Evolutionary conservation across 139 green algal genomes (phyloP).

Genomic region (Choricystis sp.): DNA sequence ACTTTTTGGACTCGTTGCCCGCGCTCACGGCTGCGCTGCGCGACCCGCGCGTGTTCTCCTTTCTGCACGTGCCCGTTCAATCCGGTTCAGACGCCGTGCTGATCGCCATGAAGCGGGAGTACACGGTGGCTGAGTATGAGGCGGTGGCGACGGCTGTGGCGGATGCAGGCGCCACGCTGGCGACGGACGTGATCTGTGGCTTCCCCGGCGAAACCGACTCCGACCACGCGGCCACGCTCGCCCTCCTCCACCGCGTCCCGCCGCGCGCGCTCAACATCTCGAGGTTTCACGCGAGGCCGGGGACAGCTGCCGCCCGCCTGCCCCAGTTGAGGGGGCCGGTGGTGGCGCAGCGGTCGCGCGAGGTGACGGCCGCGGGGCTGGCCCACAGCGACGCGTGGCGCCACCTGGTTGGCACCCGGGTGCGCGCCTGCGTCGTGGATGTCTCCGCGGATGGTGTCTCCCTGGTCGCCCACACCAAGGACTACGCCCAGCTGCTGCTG

Average conservation of each 20-base stretch:
- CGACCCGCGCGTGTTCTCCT: slow-evolving; percentile 65
- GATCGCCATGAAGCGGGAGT: slow-evolving; percentile 78
- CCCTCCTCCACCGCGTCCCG: slow-evolving; percentile 57
- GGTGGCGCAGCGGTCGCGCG: slow-evolving; percentile 37
- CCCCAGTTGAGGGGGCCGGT: slow-evolving; percentile 25
- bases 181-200: slow-evolving; percentile 85
- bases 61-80: slow-evolving; percentile 88
- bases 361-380: slow-evolving; percentile 50
- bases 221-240: slow-evolving; percentile 61
- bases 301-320: slow-evolving; percentile 83
- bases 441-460: slow-evolving; percentile 46
- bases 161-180: slow-evolving; percentile 61
- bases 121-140: slow-evolving; percentile 61
- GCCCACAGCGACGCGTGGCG: slow-evolving; percentile 34
- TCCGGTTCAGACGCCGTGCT: slow-evolving; percentile 63
- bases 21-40: slow-evolving; percentile 28
- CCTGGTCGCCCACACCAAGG: slow-evolving; percentile 64
- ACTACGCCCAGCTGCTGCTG: slow-evolving; percentile 59
- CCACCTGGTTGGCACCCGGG: slow-evolving; percentile 35
- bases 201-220: slow-evolving; percentile 58
- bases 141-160: slow-evolving; percentile 51
- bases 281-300: slow-evolving; percentile 80
- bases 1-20: slow-evolving; percentile 73
- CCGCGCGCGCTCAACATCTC: slow-evolving; percentile 75
- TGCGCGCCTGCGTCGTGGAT: slow-evolving; percentile 70